These are phyloP conservation scores for Backusella parvicylindrica DNA, from an alignment of 192 early-diverging fungal genomes.

Conservation along the genomic window DNA sequence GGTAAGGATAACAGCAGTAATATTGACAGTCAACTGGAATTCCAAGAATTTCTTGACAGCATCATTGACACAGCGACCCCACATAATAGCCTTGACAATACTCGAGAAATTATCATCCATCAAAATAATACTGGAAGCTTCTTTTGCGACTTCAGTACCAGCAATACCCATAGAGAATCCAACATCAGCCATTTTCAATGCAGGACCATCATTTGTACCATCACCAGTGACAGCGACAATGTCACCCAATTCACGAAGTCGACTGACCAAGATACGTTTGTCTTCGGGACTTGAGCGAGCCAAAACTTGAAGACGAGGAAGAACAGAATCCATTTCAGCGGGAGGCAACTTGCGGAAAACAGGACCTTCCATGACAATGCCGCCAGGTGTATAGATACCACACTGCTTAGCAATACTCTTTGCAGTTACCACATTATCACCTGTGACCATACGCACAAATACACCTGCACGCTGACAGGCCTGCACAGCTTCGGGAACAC, in stretches of 20 bases:
- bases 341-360: slow-evolving; percentile 82
- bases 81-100: too few relatives aligned
- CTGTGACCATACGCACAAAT: slow-evolving; percentile 97
- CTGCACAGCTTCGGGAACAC: slow-evolving; percentile 87
- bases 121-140: slow-evolving; percentile 93
- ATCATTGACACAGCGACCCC: slow-evolving; percentile 95
- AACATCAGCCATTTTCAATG: slow-evolving; percentile 91
- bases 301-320: slow-evolving; percentile 91
- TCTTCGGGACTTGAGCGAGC: slow-evolving; percentile 93
- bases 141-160: too few relatives aligned
- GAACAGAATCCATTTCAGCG: slow-evolving; percentile 81
- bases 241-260: slow-evolving; percentile 84
- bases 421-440: slow-evolving; percentile 92
- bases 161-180: slow-evolving; percentile 99
- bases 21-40: slow-evolving; percentile 99
- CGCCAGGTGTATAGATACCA: slow-evolving; percentile 84
- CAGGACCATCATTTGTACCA: too few relatives aligned
- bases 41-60: slow-evolving; percentile 97
- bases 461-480: slow-evolving; percentile 89
- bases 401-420: slow-evolving; percentile 89
- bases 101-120: slow-evolving; percentile 99
- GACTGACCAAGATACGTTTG: slow-evolving; percentile 92
- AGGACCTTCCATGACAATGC: slow-evolving; percentile 93
- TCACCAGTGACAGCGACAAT: slow-evolving; percentile 96
- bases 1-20: slow-evolving; percentile 74